Evolutionary conservation across 2,329 filamentous ascomycete species (phyloP).

Genomic region (Lachnellula willkommii): DNA sequence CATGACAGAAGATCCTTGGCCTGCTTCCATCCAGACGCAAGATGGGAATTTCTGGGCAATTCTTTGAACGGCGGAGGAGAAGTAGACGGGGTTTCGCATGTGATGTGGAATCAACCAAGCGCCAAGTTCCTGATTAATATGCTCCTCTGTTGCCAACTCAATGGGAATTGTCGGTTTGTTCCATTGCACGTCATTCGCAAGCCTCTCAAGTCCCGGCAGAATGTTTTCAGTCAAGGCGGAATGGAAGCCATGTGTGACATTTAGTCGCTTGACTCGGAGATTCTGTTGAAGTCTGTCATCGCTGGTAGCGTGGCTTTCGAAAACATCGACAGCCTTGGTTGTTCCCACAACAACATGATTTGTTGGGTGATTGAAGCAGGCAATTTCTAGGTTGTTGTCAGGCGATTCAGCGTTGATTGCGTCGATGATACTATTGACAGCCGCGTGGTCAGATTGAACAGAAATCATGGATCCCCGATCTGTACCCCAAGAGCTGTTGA

Average conservation of each 20-base stretch:
- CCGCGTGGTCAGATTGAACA: conserved; percentile 11
- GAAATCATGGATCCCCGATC: conserved; percentile 34
- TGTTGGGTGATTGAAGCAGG: conserved; percentile 31
- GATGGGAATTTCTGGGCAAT: conserved; percentile 2
- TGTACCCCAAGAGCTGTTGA: conserved; percentile 31
- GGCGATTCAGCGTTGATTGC: not conserved
- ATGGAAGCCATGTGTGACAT: conserved; percentile 23
- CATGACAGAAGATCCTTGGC: conserved; percentile 18
- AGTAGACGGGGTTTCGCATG: conserved; percentile 27
- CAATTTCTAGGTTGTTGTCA: conserved; percentile 19
- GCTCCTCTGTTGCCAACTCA: not conserved
- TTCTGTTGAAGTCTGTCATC: not conserved
- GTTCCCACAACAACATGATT: conserved; percentile 32
- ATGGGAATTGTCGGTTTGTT: conserved; percentile 4
- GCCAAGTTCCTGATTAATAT: too few relatives aligned
- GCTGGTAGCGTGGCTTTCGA: conserved; percentile 4
- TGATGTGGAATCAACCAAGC: conserved; percentile 15
- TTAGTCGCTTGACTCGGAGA: not conserved
- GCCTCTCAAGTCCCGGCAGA: not conserved
- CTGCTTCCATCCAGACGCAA: conserved; percentile 29
- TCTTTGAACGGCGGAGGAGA: conserved; percentile 22
- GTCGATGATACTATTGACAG: not conserved
- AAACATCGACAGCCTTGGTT: conserved; percentile 20
- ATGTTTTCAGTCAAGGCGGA: conserved; percentile 9
- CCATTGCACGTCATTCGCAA: not conserved